phyloP scores from a whole-genome alignment of 305 asterid genomes.

The Fraxinus xanthoxyloides region DNA sequence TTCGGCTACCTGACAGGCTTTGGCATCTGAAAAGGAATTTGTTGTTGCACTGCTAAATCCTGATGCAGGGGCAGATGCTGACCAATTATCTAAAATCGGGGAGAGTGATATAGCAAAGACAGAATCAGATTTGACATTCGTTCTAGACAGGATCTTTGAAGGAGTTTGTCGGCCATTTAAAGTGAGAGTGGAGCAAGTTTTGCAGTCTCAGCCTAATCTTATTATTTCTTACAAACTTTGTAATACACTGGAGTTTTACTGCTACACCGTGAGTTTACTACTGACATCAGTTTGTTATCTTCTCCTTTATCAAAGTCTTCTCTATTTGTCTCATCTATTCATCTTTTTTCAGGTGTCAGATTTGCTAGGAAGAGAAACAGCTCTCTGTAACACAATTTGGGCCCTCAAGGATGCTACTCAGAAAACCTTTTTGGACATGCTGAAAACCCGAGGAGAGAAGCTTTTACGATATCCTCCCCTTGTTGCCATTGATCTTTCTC shows the following conservation, averaged over 20 bases:
- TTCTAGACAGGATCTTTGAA: constrained; percentile 91
- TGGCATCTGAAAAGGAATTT: constrained; percentile 99
- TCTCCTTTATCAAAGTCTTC: constrained; percentile 6
- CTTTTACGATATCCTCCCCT: constrained; percentile 91
- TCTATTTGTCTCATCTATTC: constrained; percentile 23
- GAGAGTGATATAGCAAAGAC: constrained; percentile 59
- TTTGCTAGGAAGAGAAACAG: constrained; percentile 89
- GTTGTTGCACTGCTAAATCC: constrained; percentile 92
- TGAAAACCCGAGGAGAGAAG: constrained; percentile 93
- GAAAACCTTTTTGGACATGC: constrained; percentile 82
- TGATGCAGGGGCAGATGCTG: constrained; percentile 68
- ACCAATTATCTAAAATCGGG: constrained; percentile 44
- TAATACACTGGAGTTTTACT: constrained; percentile 91
- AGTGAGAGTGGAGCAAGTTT: constrained; percentile 97
- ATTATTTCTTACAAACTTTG: constrained; percentile 84
- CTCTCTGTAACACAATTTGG: constrained; percentile 82
- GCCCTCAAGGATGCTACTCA: constrained; percentile 94
- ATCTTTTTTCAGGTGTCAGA: constrained; percentile 65
- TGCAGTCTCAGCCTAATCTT: constrained; percentile 94
- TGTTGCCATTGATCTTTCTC: constrained; percentile 90
- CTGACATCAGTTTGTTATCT: constrained; percentile 5
- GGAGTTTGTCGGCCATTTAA: constrained; percentile 99
- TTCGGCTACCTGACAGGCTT: constrained; percentile 56
- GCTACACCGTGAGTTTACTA: constrained; percentile 79
- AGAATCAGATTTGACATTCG: constrained; percentile 87